Evolutionary conservation across 176 grass and related monocot species (phyloP).

Genomic region (Hyparrhenia diplandra): DNA sequence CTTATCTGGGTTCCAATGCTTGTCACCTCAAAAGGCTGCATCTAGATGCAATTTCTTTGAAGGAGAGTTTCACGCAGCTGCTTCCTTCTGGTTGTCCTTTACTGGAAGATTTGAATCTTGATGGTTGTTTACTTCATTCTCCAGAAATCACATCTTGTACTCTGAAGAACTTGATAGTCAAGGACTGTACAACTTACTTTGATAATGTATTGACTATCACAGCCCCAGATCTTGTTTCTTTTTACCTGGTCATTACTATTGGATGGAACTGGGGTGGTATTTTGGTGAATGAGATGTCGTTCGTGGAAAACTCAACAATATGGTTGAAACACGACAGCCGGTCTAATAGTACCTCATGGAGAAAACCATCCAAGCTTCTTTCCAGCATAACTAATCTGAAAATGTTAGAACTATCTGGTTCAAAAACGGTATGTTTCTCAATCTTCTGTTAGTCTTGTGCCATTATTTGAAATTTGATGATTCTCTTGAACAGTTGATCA

Average conservation of each 20-base stretch:
- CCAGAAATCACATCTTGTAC: slow-evolving; percentile 1
- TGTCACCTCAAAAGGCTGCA: neutral
- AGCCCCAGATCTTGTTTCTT: neutral
- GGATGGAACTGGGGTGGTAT: neutral
- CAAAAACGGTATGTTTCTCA: slow-evolving; percentile 14
- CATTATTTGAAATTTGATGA: neutral
- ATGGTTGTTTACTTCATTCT: neutral
- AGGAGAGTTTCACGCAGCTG: neutral
- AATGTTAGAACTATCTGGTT: slow-evolving; percentile 1
- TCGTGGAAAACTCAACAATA: neutral
- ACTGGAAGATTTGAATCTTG: slow-evolving; percentile 11
- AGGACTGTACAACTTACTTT: neutral
- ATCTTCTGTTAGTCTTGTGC: too few relatives aligned
- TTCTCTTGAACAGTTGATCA: neutral
- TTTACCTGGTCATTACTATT: neutral
- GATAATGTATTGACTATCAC: neutral
- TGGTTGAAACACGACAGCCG: neutral
- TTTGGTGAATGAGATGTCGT: slow-evolving; percentile 3
- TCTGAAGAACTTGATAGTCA: slow-evolving; percentile 10
- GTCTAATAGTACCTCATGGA: neutral
- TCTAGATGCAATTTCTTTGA: neutral
- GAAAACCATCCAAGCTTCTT: slow-evolving; percentile 7
- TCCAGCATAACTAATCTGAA: neutral
- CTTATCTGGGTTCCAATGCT: neutral
- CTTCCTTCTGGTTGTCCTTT: slow-evolving; percentile 11